Base-by-base conservation (phyloP, 2,329 filamentous ascomycete genomes). In the Alternaria infectoria region DNA sequence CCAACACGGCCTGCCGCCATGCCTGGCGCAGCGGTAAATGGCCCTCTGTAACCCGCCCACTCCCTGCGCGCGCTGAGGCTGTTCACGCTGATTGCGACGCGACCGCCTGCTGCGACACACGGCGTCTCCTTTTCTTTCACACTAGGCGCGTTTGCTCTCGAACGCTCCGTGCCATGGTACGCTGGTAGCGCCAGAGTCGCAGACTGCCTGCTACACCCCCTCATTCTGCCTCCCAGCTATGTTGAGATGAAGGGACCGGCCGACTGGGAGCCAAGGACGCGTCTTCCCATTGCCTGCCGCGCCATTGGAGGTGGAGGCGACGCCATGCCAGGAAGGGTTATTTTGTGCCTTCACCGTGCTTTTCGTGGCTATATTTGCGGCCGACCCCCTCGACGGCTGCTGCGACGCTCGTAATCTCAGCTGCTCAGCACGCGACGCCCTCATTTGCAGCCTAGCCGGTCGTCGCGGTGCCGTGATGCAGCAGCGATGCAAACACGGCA, bases 71-170 rank as follows among this genome's bases (percentile, higher is more conserved):
- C 28, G 44, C 17, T 61, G 59, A 57, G 65, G 63, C 68, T 63
- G 62, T 58, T 60, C 51, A 45, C 52, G 68, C 54, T 62, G 56
- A 60, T 54, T 61, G 64, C 64, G 54, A 61, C 57, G 61, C 61
- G 64, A 40, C 64, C 10, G 26, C 55, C 64, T 64, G 60, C 66
- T 70, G 69, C 69, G 62, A 71, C 68, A 70, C 69, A 69, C 69
- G 69, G 68, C 67, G 64, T 69, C 69, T 66, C 71, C 68, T 72
- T 62, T 68, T 59, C 26, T 54, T 52, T 36, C 44, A 10, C 55
- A 28, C 45, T 52, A 43, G 54, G 40, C 60, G 57, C 66, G 64
- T 61, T 49, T 62, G 64, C 56, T 49, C 36, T 57, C 58, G 40
- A 57, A 50, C 51, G 59, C 55, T 64, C 60, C 50, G 62, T 57